phyloP scores from a whole-genome alignment of 2,329 filamentous ascomycete species.

The Nemania abortiva region DNA sequence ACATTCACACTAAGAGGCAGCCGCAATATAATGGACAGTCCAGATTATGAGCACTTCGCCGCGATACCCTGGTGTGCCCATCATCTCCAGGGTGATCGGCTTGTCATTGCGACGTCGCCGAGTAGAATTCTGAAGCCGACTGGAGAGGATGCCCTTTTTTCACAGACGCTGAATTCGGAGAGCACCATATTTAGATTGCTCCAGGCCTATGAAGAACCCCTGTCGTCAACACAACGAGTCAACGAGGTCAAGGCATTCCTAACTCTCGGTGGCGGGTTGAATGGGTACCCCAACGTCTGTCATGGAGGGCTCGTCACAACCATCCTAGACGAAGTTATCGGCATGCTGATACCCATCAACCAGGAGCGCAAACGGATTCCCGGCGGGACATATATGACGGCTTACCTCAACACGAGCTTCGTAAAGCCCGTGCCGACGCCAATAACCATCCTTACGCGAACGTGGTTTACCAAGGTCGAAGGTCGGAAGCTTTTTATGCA shows the following conservation, averaged over 20 bases:
- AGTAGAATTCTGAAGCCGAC: conserved; percentile 53
- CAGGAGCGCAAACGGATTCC: conserved; percentile 37
- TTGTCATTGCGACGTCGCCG: conserved; percentile 28
- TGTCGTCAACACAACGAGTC: conserved; percentile 42
- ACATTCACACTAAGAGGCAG: not conserved
- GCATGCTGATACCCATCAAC: conserved; percentile 62
- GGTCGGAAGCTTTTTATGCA: conserved; percentile 64
- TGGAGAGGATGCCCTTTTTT: conserved; percentile 65
- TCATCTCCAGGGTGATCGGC: conserved; percentile 56
- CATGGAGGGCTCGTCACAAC: conserved; percentile 71
- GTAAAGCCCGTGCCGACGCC: conserved; percentile 64
- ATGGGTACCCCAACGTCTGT: conserved; percentile 64
- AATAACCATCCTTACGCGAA: conserved; percentile 60
- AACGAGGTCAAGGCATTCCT: conserved; percentile 52
- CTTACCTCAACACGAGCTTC: conserved; percentile 68
- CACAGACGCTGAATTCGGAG: conserved; percentile 63
- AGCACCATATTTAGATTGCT: conserved; percentile 62
- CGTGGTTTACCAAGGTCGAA: conserved; percentile 59
- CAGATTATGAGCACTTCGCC: conserved; percentile 44
- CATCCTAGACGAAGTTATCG: conserved; percentile 70
- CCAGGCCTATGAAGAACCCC: conserved; percentile 56
- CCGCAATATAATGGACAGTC: not conserved
- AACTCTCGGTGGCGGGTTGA: conserved; percentile 63
- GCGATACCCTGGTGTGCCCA: conserved; percentile 62
- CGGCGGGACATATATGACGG: conserved; percentile 57